phyloP scores from a whole-genome alignment of 768 basidiomycete species.

The Pulveroboletus sp. region DNA sequence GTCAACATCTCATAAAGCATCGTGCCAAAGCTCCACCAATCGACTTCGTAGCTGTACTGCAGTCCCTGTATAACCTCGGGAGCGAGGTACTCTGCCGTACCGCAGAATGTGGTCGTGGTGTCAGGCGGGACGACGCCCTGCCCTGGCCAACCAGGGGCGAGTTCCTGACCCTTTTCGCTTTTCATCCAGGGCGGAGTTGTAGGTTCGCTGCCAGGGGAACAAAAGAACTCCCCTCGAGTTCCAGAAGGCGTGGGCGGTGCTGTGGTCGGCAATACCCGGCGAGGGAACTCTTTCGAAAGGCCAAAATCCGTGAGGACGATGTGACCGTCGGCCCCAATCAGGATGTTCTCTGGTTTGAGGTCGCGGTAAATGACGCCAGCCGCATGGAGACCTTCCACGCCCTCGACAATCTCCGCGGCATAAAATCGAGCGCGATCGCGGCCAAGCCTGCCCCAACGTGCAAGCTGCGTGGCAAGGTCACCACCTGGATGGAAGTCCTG shows the following conservation, averaged over 20 bases:
- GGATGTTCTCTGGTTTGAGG: constrained; percentile 94
- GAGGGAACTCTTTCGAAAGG: constrained; percentile 85
- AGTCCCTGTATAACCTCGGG: constrained; percentile 94
- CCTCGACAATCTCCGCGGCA: constrained; percentile 95
- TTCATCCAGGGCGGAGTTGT: constrained; percentile 79
- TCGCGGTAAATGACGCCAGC: constrained; percentile 97
- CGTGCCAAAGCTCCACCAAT: constrained; percentile 98
- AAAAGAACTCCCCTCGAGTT: constrained; percentile 50
- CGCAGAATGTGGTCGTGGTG: constrained; percentile 84
- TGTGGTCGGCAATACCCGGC: constrained; percentile 41
- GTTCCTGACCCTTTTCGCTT: constrained; percentile 50
- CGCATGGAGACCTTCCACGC: constrained; percentile 89
- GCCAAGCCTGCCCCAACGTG: constrained; percentile 91
- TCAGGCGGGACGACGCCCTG: constrained; percentile 50
- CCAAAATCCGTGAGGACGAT: constrained; percentile 98
- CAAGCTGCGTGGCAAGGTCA: constrained; percentile 95
- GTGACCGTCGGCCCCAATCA: constrained; percentile 92
- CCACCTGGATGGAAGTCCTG: constrained; percentile 95
- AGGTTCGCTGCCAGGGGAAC: constrained; percentile 39
- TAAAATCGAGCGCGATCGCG: constrained; percentile 95
- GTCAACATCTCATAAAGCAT: constrained; percentile 98
- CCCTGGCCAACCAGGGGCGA: constrained; percentile 55
- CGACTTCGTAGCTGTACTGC: constrained; percentile 89
- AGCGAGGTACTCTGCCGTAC: constrained; percentile 94
- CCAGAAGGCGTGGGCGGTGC: constrained; percentile 59